Conservation (phyloP, 2,329 filamentous ascomycete species). For the Sporothrix sp. region DNA sequence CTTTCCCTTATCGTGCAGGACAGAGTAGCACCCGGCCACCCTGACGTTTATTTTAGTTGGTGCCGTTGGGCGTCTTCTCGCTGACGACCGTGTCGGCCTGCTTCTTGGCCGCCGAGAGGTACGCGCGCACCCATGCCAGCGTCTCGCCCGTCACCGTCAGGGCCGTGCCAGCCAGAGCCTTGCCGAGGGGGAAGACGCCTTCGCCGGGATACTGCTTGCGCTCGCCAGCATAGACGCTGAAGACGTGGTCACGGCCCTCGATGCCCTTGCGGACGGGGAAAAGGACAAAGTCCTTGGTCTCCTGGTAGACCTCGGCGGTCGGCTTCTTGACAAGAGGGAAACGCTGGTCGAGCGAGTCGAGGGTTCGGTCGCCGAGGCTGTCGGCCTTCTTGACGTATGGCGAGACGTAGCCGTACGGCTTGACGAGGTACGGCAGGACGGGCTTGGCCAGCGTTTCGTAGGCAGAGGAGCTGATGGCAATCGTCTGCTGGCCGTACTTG, state of each 20-base stretch:
- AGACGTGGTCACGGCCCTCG: slow-evolving; percentile 53
- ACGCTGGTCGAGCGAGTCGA: slow-evolving; percentile 57
- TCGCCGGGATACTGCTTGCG: slow-evolving; percentile 55
- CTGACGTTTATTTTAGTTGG: too few relatives aligned
- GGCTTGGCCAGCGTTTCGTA: slow-evolving; percentile 71
- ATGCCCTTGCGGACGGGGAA: slow-evolving; percentile 53
- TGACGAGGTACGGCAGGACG: slow-evolving; percentile 66
- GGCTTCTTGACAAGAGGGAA: slow-evolving; percentile 70
- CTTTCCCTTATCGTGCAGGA: neutral
- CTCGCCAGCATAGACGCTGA: slow-evolving; percentile 47
- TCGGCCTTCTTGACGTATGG: slow-evolving; percentile 83
- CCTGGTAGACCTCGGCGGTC: slow-evolving; percentile 57
- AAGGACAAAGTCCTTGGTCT: slow-evolving; percentile 51
- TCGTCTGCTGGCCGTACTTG: slow-evolving; percentile 72
- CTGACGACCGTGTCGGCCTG: slow-evolving; percentile 34
- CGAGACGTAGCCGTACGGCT: slow-evolving; percentile 70
- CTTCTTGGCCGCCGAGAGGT: slow-evolving; percentile 52
- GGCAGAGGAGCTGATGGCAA: slow-evolving; percentile 63
- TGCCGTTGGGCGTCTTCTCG: slow-evolving; percentile 36
- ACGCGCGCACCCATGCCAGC: slow-evolving; percentile 48
- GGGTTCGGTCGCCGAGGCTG: slow-evolving; percentile 60
- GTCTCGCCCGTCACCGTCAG: slow-evolving; percentile 58
- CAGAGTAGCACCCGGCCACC: too few relatives aligned
- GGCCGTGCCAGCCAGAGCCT: slow-evolving; percentile 58
- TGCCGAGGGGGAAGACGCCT: slow-evolving; percentile 56